phyloP scores from a whole-genome alignment of 2,329 filamentous ascomycete genomes.

The Penicillium sclerotiorum region DNA sequence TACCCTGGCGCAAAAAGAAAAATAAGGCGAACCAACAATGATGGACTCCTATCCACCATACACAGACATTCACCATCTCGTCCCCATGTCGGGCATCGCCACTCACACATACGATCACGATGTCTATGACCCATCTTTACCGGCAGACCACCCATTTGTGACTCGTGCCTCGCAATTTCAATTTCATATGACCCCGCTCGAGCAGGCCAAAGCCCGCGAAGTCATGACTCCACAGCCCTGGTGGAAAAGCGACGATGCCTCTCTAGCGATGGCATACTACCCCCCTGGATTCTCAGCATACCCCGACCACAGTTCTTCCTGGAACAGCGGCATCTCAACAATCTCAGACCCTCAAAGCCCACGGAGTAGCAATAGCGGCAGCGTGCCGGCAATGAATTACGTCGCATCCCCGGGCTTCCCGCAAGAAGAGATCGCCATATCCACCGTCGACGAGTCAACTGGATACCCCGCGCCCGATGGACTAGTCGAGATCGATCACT shows the following conservation, averaged over 20 bases:
- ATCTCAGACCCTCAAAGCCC: conserved; percentile 30
- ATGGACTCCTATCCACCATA: conserved; percentile 18
- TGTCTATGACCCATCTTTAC: conserved; percentile 11
- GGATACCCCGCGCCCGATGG: conserved; percentile 20
- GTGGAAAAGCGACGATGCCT: conserved; percentile 6
- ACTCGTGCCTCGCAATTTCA: conserved; percentile 12
- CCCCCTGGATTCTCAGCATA: conserved; percentile 11
- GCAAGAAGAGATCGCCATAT: conserved; percentile 20
- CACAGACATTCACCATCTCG: conserved; percentile 11
- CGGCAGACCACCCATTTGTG: conserved; percentile 14
- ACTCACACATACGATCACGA: conserved; percentile 9
- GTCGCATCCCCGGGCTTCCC: conserved; percentile 22
- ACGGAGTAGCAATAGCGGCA: conserved; percentile 20
- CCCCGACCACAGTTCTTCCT: conserved; percentile 18
- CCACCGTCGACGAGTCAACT: conserved; percentile 10
- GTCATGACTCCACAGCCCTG: conserved; percentile 8
- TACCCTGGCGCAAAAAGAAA: background rate
- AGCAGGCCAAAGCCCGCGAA: conserved; percentile 6
- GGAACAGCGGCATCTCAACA: conserved; percentile 25
- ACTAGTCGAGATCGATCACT: conserved; percentile 14
- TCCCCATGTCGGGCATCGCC: conserved; percentile 7
- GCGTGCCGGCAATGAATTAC: conserved; percentile 17
- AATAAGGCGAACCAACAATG: background rate
- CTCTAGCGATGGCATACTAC: conserved; percentile 8
- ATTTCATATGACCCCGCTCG: conserved; percentile 8